Base-by-base conservation (phyloP, 129 eudicot species). In the Flaveria robusta region DNA sequence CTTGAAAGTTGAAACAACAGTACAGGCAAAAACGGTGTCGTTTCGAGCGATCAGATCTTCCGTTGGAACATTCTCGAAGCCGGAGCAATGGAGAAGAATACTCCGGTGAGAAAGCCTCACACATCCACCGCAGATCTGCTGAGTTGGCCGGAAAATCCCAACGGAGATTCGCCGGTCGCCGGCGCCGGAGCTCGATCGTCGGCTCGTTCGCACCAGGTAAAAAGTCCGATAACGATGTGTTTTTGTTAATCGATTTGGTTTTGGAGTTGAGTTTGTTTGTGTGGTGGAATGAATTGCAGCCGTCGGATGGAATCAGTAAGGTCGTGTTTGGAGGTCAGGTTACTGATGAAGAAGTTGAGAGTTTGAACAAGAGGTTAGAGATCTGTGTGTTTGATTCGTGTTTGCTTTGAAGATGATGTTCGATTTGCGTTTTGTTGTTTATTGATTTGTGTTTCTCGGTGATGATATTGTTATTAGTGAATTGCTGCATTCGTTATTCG, bases 301-400 rank as follows among this genome's bases (percentile, higher is more conserved):
- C 98, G 75, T 92, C 98, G 56, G 98, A 92, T 92, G 96, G 98
- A 74, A 92, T 92, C 79, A 86, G 97, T 50, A 92, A 92, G 79
- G 96, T 87, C 14, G 96, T 92, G 87, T 92, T 92, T 77, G 97
- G 97, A 66, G 97, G 97, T 39, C 97, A 89, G 84, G 97, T 92
- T 26, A 92, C 97, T 5, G 97, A 92, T 77, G 97, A 92, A 81
- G 97, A 92, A 77, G 96, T 87, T 41, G 96, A 92, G 87, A 82
- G 86, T 78, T 81, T 92, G 87, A 87, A 85, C 78, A 92, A 86
- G 73, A 89, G 96, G 97, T 92, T 2, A 42, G 66, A 86, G 89
- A 72, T 72, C 66, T 76, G 77, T 91, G 65, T 14, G 20, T 66
- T 46, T 8, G 16, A 16, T 54, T 13, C 31, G 22, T 14, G 46